These are phyloP conservation scores for Hypoxylon cercidicola DNA, from an alignment of 495 filamentous ascomycete genomes.

Conservation along the genomic window DNA sequence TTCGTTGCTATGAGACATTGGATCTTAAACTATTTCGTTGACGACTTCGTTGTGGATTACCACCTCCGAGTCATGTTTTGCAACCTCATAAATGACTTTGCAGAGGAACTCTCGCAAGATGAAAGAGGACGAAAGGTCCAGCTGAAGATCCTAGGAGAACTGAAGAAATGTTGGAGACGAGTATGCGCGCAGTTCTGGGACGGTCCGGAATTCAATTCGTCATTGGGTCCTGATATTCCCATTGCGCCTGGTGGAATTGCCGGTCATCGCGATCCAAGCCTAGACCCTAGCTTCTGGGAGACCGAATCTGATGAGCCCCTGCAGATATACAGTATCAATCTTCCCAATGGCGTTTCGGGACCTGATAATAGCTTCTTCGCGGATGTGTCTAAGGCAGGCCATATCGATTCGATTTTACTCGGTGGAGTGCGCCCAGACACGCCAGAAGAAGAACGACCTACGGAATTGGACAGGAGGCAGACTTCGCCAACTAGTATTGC, in stretches of 20 bases:
- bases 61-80: constrained; percentile 84
- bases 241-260: constrained; percentile 79
- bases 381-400: constrained; percentile 60
- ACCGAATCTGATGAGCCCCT: constrained; percentile 51
- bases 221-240: constrained; percentile 69
- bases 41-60: constrained; percentile 91
- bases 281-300: constrained; percentile 60
- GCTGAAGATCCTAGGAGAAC: constrained; percentile 88
- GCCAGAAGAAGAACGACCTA: constrained; percentile 45
- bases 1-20: constrained; percentile 98
- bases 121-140: constrained; percentile 71
- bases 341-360: constrained; percentile 43
- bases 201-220: constrained; percentile 65
- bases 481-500: constrained; percentile 62
- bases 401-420: constrained; percentile 56
- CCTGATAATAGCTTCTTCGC: constrained; percentile 57
- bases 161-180: constrained; percentile 97
- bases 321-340: constrained; percentile 52
- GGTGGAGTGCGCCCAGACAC: constrained; percentile 53
- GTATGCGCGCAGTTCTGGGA: constrained; percentile 93
- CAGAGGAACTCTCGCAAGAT: constrained; percentile 61
- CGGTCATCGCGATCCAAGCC: constrained; percentile 63
- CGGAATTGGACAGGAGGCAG: constrained; percentile 48
- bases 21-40: constrained; percentile 97
- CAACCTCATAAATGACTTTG: constrained; percentile 79